Base-by-base conservation (phyloP, 1,139 yeast species). In the Hansenula sp. region DNA sequence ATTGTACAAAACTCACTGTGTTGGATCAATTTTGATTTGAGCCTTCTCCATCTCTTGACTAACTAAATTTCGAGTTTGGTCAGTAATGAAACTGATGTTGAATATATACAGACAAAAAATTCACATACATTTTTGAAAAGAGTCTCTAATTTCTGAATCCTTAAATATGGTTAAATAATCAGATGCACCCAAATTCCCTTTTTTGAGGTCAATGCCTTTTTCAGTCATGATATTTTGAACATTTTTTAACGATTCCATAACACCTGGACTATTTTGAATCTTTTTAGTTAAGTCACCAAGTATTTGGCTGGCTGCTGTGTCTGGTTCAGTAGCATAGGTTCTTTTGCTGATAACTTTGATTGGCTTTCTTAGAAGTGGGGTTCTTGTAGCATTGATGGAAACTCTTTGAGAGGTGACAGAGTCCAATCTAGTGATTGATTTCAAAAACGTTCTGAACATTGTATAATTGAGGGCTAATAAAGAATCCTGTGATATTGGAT, bases 401-500 rank as follows among this genome's bases (percentile, higher is more conserved):
- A 18, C 18, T 29, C 13, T 15, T 30, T 28, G 18, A 10, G 5
- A 21, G 28, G 15, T 6, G 16, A 3, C 9, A 11, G 9, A 3
- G 10, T 3, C 10, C 5, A 16, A 7, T 27, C 33, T 39, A 6
- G 36, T 3, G 8, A 33, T 19, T 18, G 33, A 18, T 27, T n/a
- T 39, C 9, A 33, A 18, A 6, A 27, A 6, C 11, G 33, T 3
- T 39, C 41, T 39, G 30, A 39, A 39, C 41, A 39, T 39, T 15
- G 24, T 36, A 28, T 28, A 28, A n/a, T 11, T 13, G 31, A 28
- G 9, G 25, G 5, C 8, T 6, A 6, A 6, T 21, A 21, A 21
- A 9, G 25, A 21, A 21, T 5, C 8, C 5, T 21, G 9, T 21
- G 25, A 21, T 5, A n/a, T n/a, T n/a, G n/a, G n/a, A n/a, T n/a